A percentile compares a stretch with the other conserved stretches of the same genome.
Conservation (phyloP, 768 basidiomycete species). For the Rossbeevera mucosa region DNA sequence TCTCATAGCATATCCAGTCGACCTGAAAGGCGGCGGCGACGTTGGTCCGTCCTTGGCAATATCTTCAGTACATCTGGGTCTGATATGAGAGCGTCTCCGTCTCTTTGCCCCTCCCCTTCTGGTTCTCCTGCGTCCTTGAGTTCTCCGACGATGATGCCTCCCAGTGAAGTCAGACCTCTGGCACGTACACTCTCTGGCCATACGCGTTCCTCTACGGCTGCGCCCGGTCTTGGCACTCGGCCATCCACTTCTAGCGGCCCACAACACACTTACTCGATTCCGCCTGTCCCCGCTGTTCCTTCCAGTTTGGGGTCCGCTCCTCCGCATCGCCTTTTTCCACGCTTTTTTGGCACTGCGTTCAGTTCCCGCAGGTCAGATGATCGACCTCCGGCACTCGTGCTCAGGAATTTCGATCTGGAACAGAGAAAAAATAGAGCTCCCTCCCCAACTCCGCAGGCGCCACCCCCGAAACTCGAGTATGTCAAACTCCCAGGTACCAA, state of each 20-base stretch:
- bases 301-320: conserved; percentile 32
- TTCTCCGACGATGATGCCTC: conserved; percentile 19
- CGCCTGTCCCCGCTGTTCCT: conserved; percentile 25
- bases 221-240: conserved; percentile 16
- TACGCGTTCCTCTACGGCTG: conserved; percentile 11
- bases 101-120: conserved; percentile 17
- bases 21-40: conserved; percentile 47
- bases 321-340: conserved; percentile 65
- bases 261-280: conserved; percentile 14
- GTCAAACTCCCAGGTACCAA: conserved; percentile 92
- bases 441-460: conserved; percentile 44
- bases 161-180: conserved; percentile 17
- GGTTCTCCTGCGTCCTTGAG: conserved; percentile 16
- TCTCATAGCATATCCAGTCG: conserved; percentile 30
- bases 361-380: conserved; percentile 57
- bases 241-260: conserved; percentile 35
- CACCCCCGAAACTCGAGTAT: conserved; percentile 84
- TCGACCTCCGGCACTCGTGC: conserved; percentile 32
- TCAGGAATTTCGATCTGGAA: conserved; percentile 42
- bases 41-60: conserved; percentile 69
- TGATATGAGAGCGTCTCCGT: conserved; percentile 26
- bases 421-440: conserved; percentile 30
- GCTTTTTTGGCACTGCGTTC: conserved; percentile 65
- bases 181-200: conserved; percentile 26
- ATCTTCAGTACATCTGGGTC: conserved; percentile 31